Evolutionary conservation across 352 stramenopile species (phyloP).

Genomic region (Globisporangium cederbergense): DNA sequence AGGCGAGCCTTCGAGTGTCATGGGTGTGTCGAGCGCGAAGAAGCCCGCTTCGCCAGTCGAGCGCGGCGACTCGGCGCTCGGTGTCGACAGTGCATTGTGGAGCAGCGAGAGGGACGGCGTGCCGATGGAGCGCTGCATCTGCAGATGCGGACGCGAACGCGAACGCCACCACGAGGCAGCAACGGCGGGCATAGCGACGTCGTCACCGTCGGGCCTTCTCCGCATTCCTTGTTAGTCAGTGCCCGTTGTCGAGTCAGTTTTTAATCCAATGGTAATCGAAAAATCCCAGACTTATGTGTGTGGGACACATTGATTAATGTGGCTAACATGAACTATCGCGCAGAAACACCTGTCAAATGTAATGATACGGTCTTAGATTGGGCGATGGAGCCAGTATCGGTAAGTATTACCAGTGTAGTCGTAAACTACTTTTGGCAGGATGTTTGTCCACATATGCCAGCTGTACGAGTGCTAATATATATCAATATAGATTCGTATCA

Average conservation of each 20-base stretch:
- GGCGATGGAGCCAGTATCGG: too few species aligned
- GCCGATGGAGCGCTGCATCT: background rate
- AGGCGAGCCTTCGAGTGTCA: conserved; percentile 4
- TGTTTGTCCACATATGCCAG: too few species aligned
- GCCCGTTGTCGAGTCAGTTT: background rate
- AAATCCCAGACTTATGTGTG: too few species aligned
- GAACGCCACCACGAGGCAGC: background rate
- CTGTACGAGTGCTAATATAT: too few species aligned
- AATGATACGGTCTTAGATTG: too few species aligned
- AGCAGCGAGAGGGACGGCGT: background rate
- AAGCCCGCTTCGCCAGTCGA: conserved; percentile 2
- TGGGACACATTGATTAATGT: too few species aligned
- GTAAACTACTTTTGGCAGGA: too few species aligned
- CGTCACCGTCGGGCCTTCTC: conserved; percentile 4
- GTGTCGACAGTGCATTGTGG: background rate
- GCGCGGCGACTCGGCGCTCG: conserved; percentile 6
- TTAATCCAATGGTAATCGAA: too few species aligned
- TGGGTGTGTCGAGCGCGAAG: conserved; percentile 20
- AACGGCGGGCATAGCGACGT: background rate
- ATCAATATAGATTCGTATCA: too few species aligned
- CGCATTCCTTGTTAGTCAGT: background rate
- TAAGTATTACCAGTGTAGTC: too few species aligned
- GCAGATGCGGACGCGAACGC: background rate
- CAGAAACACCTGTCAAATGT: too few species aligned
- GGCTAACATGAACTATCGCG: too few species aligned